phyloP scores from a whole-genome alignment of 371 early-diverging fungal species.

The Chytridiales sp. region DNA sequence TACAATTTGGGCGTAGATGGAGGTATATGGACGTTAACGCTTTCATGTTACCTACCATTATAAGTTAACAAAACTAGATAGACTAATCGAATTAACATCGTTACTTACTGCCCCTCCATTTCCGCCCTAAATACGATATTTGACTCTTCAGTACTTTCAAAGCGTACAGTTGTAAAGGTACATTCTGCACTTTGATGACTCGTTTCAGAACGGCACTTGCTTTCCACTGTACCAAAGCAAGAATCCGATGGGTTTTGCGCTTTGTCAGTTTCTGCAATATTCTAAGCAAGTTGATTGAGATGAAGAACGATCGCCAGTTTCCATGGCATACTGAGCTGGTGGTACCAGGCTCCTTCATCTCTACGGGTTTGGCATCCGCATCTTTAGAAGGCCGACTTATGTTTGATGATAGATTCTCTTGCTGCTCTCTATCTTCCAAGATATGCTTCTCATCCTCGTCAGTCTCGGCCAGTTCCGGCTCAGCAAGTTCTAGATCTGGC shows the following conservation, averaged over 20 bases:
- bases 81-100: background rate
- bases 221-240: slow-evolving; percentile 81
- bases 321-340: slow-evolving; percentile 6
- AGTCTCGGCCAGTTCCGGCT: background rate
- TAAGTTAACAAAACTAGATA: background rate
- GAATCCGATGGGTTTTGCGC: slow-evolving; percentile 69
- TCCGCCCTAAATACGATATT: slow-evolving; percentile 73
- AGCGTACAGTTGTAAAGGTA: slow-evolving; percentile 66
- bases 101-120: slow-evolving; percentile 72
- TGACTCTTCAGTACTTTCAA: slow-evolving; percentile 79
- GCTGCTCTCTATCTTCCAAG: no score
- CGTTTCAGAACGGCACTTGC: slow-evolving; percentile 77
- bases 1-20: slow-evolving; percentile 61
- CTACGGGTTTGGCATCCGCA: no score
- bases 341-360: no score
- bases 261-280: slow-evolving; percentile 82
- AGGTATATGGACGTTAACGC: slow-evolving; percentile 77
- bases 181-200: slow-evolving; percentile 68
- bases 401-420: no score
- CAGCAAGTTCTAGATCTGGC: background rate
- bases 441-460: no score
- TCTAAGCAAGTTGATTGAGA: slow-evolving; percentile 71
- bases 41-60: slow-evolving; percentile 66
- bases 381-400: background rate
- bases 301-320: slow-evolving; percentile 63